Percentiles rank a stretch among this genome's conserved stretches.
Evolutionary conservation across 306 rosid species (phyloP).

Genomic region (Trichosanthes cucumerina): DNA sequence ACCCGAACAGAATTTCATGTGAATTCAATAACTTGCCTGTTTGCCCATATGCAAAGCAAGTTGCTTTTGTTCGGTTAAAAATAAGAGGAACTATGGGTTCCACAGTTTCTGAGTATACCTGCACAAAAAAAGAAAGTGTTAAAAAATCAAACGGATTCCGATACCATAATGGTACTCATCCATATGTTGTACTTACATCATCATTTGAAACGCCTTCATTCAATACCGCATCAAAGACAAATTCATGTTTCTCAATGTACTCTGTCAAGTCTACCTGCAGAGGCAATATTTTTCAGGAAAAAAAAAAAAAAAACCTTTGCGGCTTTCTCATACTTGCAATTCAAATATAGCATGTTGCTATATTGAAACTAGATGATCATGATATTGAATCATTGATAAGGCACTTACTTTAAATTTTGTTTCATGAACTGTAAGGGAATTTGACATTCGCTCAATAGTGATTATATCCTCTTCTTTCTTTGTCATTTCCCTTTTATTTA

Average conservation of each 20-base stretch:
- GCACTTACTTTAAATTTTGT: slow-evolving; percentile 71
- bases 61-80: slow-evolving; percentile 93
- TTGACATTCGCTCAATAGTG: slow-evolving; percentile 51
- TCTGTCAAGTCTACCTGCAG: slow-evolving; percentile 92
- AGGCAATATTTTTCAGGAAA: background rate
- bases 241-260: slow-evolving; percentile 88
- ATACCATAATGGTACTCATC: background rate
- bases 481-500: slow-evolving; percentile 80
- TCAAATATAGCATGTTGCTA: background rate
- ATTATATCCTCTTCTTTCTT: slow-evolving; percentile 91
- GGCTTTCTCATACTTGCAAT: background rate
- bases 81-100: slow-evolving; percentile 98
- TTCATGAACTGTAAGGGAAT: slow-evolving; percentile 80
- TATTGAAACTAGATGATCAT: background rate
- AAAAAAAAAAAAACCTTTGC: background rate
- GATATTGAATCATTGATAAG: background rate
- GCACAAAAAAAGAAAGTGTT: background rate
- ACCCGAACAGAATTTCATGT: background rate
- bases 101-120: slow-evolving; percentile 94
- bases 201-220: slow-evolving; percentile 93
- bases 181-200: slow-evolving; percentile 41
- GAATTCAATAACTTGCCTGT: slow-evolving; percentile 54
- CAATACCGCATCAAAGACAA: slow-evolving; percentile 93
- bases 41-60: slow-evolving; percentile 99
- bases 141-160: background rate